Conservation (phyloP, 192 early-diverging fungal species). For the Entomortierella beljakovae region DNA sequence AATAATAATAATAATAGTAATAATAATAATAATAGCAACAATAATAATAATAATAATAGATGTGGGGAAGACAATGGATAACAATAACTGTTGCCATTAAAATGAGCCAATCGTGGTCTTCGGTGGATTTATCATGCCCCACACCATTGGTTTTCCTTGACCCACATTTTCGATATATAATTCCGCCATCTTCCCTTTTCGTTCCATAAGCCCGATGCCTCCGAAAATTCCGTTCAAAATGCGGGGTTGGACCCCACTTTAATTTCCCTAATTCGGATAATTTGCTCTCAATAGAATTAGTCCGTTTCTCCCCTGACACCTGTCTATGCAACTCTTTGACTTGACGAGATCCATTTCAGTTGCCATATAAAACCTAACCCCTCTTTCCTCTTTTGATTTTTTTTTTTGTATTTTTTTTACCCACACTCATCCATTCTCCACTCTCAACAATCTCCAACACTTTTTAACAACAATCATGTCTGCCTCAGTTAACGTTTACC, state of each 20-base stretch:
- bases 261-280: too few relatives aligned
- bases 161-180: background rate
- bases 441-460: background rate
- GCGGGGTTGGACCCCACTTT: background rate
- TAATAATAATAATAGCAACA: too few relatives aligned
- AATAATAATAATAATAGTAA: too few relatives aligned
- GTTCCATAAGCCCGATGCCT: background rate
- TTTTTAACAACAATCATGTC: conserved; percentile 6
- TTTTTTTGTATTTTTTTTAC: conserved; percentile 5
- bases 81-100: too few relatives aligned
- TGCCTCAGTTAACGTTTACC: conserved; percentile 40
- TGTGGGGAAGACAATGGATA: too few relatives aligned
- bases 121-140: too few relatives aligned
- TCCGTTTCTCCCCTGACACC: background rate
- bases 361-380: conserved; percentile 2
- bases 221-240: background rate
- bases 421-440: conserved; percentile 3
- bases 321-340: background rate
- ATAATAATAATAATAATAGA: too few relatives aligned
- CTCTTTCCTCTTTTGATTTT: background rate
- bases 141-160: background rate
- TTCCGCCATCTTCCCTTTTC: background rate
- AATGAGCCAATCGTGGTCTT: too few relatives aligned
- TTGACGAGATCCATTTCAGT: background rate
- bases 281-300: background rate